A percentile compares a stretch with the other conserved stretches of the same genome.
These are phyloP conservation scores for Chalaropsis ovoidea DNA, from an alignment of 2,329 filamentous ascomycete species.

Conservation along the genomic window DNA sequence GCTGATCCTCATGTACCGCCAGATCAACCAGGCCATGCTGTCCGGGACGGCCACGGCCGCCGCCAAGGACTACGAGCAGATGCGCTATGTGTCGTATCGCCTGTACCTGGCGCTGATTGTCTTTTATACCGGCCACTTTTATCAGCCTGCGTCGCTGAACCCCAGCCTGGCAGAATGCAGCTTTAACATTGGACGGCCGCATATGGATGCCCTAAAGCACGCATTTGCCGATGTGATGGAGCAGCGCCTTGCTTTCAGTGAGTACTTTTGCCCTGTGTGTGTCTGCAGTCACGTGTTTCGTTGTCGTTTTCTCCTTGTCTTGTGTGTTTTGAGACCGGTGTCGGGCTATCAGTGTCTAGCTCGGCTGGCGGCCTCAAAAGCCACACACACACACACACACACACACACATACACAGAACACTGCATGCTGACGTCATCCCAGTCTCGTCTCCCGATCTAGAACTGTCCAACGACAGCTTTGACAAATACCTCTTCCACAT, in stretches of 20 bases:
- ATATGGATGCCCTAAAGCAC: constrained; percentile 12
- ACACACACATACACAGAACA: not conserved
- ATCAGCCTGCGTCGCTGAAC: constrained; percentile 26
- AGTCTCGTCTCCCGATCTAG: constrained; percentile 19
- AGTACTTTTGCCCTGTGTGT: not conserved
- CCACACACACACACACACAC: not conserved
- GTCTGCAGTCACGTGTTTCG: not conserved
- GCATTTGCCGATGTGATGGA: constrained; percentile 13
- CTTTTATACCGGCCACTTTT: constrained; percentile 28
- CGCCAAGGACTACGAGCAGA: constrained; percentile 28
- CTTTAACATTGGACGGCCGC: constrained; percentile 4
- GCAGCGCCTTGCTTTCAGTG: constrained; percentile 14
- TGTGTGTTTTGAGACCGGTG: not conserved
- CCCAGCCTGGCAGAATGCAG: constrained; percentile 22
- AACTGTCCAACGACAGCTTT: constrained; percentile 12
- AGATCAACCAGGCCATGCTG: constrained; percentile 31
- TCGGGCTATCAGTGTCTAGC: not conserved
- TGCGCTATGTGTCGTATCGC: constrained; percentile 17
- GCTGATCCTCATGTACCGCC: constrained; percentile 41
- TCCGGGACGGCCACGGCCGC: constrained; percentile 25
- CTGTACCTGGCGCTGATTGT: constrained; percentile 27
- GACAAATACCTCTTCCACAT: constrained; percentile 12
- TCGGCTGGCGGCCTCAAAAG: constrained; percentile 5
- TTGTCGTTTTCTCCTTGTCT: too few relatives aligned
- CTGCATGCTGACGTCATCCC: constrained; percentile 12